Evolutionary conservation across 164 flowering plant genomes (phyloP).

Genomic region (Stephania japonica): DNA sequence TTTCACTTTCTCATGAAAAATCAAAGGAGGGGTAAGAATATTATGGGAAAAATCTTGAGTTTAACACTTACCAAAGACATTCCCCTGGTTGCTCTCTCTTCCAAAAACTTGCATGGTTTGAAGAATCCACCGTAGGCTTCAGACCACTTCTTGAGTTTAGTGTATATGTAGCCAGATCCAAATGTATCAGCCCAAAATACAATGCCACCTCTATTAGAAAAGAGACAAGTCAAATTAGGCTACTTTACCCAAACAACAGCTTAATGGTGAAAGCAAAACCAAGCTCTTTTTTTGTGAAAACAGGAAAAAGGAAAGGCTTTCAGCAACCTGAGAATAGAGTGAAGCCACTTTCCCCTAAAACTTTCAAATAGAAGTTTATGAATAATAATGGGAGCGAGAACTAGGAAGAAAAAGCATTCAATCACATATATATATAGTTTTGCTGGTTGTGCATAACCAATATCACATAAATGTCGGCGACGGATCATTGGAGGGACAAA

Average conservation of each 20-base stretch:
- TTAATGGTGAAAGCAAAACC: no score
- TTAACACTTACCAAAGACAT: slow-evolving; percentile 60
- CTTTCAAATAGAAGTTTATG: background rate
- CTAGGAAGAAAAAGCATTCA: background rate
- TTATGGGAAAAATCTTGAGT: background rate
- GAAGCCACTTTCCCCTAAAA: background rate
- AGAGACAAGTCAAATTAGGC: background rate
- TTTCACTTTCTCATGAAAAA: background rate
- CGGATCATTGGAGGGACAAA: background rate
- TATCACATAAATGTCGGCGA: background rate
- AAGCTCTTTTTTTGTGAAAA: background rate
- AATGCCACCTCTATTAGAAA: slow-evolving; percentile 75
- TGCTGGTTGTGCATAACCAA: background rate
- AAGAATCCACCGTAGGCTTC: slow-evolving; percentile 59
- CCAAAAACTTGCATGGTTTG: slow-evolving; percentile 74
- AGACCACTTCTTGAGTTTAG: slow-evolving; percentile 72
- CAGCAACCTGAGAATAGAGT: background rate
- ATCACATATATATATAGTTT: background rate
- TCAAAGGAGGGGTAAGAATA: background rate
- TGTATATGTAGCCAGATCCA: slow-evolving; percentile 55
- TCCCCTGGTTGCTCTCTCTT: slow-evolving; percentile 79
- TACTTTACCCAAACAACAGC: background rate
- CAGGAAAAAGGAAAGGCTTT: background rate
- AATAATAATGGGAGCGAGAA: background rate
- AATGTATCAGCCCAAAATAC: slow-evolving; percentile 85